Evolutionary conservation across 2,329 filamentous ascomycete species (phyloP).

Genomic region (Aspergillus ustus): DNA sequence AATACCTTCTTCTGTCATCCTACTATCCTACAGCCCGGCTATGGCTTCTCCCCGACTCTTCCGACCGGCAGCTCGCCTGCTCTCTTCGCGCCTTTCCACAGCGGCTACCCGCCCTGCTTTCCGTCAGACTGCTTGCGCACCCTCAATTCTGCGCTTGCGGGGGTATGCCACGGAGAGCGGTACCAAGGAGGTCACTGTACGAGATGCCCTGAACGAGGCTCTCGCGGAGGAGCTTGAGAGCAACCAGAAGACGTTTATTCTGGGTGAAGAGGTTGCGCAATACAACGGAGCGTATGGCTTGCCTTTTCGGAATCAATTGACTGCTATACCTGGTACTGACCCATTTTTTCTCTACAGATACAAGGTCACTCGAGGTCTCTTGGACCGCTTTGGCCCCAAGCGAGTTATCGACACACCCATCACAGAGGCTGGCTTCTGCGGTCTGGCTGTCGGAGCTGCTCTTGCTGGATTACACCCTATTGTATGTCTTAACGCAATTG

Average conservation of each 20-base stretch:
- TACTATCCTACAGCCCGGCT: constrained; percentile 41
- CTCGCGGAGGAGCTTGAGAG: constrained; percentile 94
- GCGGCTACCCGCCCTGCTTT: constrained; percentile 59
- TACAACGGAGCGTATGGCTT: constrained; percentile 87
- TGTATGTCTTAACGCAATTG: constrained; percentile 61
- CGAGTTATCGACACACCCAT: constrained; percentile 98
- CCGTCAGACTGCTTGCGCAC: constrained; percentile 54
- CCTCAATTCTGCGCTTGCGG: constrained; percentile 54
- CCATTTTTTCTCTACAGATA: constrained; percentile 59
- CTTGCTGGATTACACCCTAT: constrained; percentile 92
- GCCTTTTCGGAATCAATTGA: constrained; percentile 6
- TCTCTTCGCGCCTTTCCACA: constrained; percentile 58
- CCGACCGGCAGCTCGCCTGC: constrained; percentile 66
- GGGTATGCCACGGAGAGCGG: constrained; percentile 64
- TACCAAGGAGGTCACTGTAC: constrained; percentile 91
- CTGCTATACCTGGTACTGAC: constrained; percentile 39
- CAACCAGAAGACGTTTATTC: constrained; percentile 92
- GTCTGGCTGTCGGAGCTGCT: constrained; percentile 91
- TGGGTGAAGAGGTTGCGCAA: constrained; percentile 98
- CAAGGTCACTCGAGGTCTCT: constrained; percentile 97
- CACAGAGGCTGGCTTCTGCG: constrained; percentile 93
- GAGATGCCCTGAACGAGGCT: constrained; percentile 97
- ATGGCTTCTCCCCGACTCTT: constrained; percentile 67
- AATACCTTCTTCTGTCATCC: constrained; percentile 23
- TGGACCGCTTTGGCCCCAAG: constrained; percentile 97